Percentiles rank a stretch among this genome's conserved stretches.
phyloP scores from a whole-genome alignment of 2,329 filamentous ascomycete species.

The Ambrosiella beaveri region DNA sequence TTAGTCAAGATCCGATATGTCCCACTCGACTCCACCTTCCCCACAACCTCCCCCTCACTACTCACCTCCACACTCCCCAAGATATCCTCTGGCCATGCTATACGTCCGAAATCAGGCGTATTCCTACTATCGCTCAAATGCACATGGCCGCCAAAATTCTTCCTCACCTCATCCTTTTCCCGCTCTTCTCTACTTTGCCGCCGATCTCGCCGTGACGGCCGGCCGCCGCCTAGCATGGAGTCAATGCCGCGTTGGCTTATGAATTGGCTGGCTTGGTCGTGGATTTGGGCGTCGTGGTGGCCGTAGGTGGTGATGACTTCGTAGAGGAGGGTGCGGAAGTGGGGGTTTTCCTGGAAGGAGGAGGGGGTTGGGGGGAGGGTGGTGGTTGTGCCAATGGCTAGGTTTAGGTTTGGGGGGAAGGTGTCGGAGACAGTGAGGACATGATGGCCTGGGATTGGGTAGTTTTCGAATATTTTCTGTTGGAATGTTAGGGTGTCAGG shows the following conservation, averaged over 20 bases:
- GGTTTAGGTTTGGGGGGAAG: constrained; percentile 32
- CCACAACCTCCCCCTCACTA: constrained; percentile 36
- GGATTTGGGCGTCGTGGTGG: constrained; percentile 36
- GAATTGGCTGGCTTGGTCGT: constrained; percentile 40
- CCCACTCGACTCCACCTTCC: constrained; percentile 40
- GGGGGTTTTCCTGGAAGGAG: constrained; percentile 40
- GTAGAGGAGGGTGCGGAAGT: constrained; percentile 42
- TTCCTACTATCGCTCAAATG: constrained; percentile 48
- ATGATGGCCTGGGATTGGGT: constrained; percentile 28
- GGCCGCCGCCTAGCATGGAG: not conserved
- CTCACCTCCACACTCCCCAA: constrained; percentile 51
- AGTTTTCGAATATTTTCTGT: constrained; percentile 41
- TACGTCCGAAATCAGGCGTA: constrained; percentile 48
- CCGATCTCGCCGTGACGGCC: constrained; percentile 7
- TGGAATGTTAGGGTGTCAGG: not conserved
- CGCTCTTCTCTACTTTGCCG: constrained; percentile 27
- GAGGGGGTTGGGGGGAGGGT: constrained; percentile 42
- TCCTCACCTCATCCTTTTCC: constrained; percentile 43
- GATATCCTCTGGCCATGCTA: constrained; percentile 54
- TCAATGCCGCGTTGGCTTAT: constrained; percentile 34
- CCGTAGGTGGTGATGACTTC: constrained; percentile 38
- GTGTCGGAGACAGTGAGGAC: constrained; percentile 43
- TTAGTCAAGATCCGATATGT: constrained; percentile 48
- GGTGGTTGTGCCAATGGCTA: constrained; percentile 44
- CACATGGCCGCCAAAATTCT: constrained; percentile 41